Base-by-base conservation (phyloP, 805 yeast genomes). In the Candida cerambycidarum region DNA sequence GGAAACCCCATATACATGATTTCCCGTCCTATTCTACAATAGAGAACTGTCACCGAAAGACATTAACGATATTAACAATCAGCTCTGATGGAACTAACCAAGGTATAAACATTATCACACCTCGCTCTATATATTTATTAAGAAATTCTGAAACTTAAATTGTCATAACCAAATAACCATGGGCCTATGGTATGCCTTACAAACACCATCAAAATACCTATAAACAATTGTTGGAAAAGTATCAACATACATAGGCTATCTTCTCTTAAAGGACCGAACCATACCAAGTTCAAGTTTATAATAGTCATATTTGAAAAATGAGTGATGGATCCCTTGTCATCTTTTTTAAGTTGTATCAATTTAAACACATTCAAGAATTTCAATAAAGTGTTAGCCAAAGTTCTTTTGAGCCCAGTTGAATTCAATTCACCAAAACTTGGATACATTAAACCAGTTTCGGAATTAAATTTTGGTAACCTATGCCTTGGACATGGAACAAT, bases 401-500 rank as follows among this genome's bases (percentile, higher is more conserved):
- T 61, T 21, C 68, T 57, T 4, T 68, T 38, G 4, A 31, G 6
- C 2, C 32, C 25, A 50, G 14, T 18, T 53, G 59, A 50, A 7
- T 48, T 53, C 35, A 69, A 42, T 21, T 61, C 65, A 3, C 67
- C 75, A 44, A 50, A 68, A 45, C 74, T 68, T 15, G 95, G 89
- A 57, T 87, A 80, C 74, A 93, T 70, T 35, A 83, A 65, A 1
- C 92, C 89, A 46, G 86, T 83, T 12, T 71, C 62, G 10, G 67
- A 68, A 54, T 87, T 80, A 57, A 86, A 85, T 48, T 71, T 75
- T 1, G 99, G 99, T 59, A 93, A 58, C 56, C 99, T 75, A 62
- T 93, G 99, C 53, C 99, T 78, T 17, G 99, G 99, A 57, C 98
- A 93, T 3, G 93, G 95, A 14, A 93, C 83, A 1, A 93, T 52